phyloP scores from a whole-genome alignment of 1,139 yeast genomes.

The Suhomyces maxii region DNA sequence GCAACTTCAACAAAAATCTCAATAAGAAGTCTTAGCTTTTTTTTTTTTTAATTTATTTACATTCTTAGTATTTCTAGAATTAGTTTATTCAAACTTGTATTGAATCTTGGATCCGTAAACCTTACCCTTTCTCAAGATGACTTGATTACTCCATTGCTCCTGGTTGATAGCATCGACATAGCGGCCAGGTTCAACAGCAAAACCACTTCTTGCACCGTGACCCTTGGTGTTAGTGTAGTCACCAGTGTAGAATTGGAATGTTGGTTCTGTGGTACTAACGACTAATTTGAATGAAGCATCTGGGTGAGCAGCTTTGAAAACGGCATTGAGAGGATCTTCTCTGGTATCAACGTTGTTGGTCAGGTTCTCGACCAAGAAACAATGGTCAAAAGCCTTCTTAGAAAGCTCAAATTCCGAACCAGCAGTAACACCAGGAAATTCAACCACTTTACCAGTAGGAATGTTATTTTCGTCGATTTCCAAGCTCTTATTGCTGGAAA shows the following conservation, averaged over 20 bases:
- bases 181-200: slow-evolving; percentile 66
- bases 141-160: slow-evolving; percentile 52
- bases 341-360: slow-evolving; percentile 46
- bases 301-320: slow-evolving; percentile 52
- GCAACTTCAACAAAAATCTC: background rate
- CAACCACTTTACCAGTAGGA: slow-evolving; percentile 53
- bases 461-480: slow-evolving; percentile 38
- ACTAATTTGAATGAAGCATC: slow-evolving; percentile 42
- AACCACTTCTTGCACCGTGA: slow-evolving; percentile 51
- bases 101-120: slow-evolving; percentile 54
- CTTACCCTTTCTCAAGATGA: slow-evolving; percentile 52
- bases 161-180: slow-evolving; percentile 56
- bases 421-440: slow-evolving; percentile 22
- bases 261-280: slow-evolving; percentile 62
- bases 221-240: slow-evolving; percentile 43
- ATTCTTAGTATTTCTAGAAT: background rate
- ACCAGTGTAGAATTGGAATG: slow-evolving; percentile 69
- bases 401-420: slow-evolving; percentile 25
- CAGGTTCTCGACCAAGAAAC: slow-evolving; percentile 46
- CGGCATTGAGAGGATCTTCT: slow-evolving; percentile 28
- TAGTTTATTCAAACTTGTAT: slow-evolving; percentile 24
- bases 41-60: background rate
- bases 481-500: slow-evolving; percentile 31
- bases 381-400: slow-evolving; percentile 48
- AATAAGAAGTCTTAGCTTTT: background rate